phyloP scores from a whole-genome alignment of 257 asterid genomes.

The Phtheirospermum japonicum region DNA sequence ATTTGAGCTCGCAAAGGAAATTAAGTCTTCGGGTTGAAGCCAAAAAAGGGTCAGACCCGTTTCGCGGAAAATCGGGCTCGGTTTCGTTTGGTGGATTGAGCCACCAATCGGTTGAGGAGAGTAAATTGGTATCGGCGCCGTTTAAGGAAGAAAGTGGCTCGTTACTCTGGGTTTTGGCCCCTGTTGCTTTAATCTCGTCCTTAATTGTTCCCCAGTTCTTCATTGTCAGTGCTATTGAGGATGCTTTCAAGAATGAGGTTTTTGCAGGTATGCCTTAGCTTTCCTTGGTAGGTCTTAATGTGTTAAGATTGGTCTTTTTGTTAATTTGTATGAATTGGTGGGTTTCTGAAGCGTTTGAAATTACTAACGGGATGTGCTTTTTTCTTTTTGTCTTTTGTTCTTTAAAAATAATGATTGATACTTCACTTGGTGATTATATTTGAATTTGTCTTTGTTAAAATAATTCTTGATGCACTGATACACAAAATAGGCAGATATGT shows the following conservation, averaged over 20 bases:
- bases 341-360: not conserved
- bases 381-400: not conserved
- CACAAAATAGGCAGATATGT: slow-evolving; percentile 6
- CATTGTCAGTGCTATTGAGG: slow-evolving; percentile 52
- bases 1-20: slow-evolving; percentile 38
- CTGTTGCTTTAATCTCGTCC: slow-evolving; percentile 67
- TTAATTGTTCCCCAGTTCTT: slow-evolving; percentile 66
- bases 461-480: not conserved
- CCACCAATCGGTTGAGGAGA: slow-evolving; percentile 74
- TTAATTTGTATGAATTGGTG: not conserved
- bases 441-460: not conserved
- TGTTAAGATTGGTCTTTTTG: not conserved
- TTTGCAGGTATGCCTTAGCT: slow-evolving; percentile 51
- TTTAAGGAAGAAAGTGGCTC: slow-evolving; percentile 61
- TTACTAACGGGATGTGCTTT: not conserved
- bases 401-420: not conserved
- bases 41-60: slow-evolving; percentile 46
- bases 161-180: slow-evolving; percentile 74
- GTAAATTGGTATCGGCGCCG: slow-evolving; percentile 65
- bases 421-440: not conserved
- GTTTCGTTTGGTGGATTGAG: slow-evolving; percentile 70
- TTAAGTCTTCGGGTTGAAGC: slow-evolving; percentile 39
- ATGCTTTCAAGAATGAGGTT: slow-evolving; percentile 52
- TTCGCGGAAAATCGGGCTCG: slow-evolving; percentile 80
- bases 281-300: slow-evolving; percentile 3